phyloP scores from a whole-genome alignment of 2,329 filamentous ascomycete species.

The Coniochaeta pulveracea region DNA sequence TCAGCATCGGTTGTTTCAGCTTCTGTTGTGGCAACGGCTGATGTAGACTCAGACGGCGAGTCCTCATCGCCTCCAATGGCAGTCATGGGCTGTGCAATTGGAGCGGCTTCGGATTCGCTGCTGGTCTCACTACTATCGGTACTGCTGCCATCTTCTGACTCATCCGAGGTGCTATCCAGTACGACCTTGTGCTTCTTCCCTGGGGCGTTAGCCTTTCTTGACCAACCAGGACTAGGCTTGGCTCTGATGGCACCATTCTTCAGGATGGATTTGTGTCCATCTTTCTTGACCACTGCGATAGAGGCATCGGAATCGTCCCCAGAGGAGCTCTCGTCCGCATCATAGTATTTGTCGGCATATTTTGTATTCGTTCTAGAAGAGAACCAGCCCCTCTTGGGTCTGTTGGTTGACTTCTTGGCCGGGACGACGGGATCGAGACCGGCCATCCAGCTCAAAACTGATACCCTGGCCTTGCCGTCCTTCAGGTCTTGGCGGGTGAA shows the following conservation, averaged over 20 bases:
- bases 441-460: no score
- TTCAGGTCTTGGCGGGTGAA: no score
- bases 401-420: no score
- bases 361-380: no score
- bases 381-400: no score
- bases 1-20: not conserved
- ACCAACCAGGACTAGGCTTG: no score
- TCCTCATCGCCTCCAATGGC: not conserved
- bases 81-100: not conserved
- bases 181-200: no score
- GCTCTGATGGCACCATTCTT: not conserved
- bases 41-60: not conserved
- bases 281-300: constrained; percentile 1
- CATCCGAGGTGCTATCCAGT: not conserved
- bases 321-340: no score
- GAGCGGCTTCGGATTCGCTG: not conserved
- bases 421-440: no score
- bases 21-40: not conserved
- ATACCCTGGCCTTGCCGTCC: no score
- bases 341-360: no score
- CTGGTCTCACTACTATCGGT: not conserved
- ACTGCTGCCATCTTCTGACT: not conserved
- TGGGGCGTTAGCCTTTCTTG: no score
- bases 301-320: not conserved
- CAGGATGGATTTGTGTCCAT: not conserved